Evolutionary conservation across 2,329 filamentous ascomycete species (phyloP), one percentile per base, ranked within the genome.

Genomic region (Fusarium multiceps): DNA sequence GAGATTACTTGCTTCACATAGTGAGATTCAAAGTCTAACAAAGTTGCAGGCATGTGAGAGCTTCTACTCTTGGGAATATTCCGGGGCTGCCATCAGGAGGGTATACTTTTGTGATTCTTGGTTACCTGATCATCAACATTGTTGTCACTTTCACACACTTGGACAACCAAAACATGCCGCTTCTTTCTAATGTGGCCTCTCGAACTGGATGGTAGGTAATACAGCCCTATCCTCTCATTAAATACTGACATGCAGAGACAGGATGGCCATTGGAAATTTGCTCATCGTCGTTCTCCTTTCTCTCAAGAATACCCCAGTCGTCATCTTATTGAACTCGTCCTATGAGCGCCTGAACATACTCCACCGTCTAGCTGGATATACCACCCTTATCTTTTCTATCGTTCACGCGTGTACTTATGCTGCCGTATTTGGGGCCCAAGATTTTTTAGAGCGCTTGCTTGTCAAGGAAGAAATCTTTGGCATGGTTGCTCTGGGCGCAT

Each of bases 261-360:
- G 82, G 82, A 74, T 83, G 60, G 74, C 78, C 2, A 68, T 82
- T 18, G 73, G 66, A 13, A 89, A 89, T 69, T 74, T 88, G 30
- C 77, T 80, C 14, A 77, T 90, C 18, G 80, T 87, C 14, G 79
- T 88, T 14, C 84, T 89, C 50, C 78, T 90, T 18, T 81, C 84
- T 2, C 78, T 89, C 43, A 89, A 88, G 70, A 88, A 89, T 72
- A 89, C 87, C 0, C 88, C 87, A 0, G 75, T 89, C 20, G 84
- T 84, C 0, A 82, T 83, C 62, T 68, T 90, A 13, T 85, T 84
- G 2, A 78, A 82, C 3, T 86, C 84, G 72, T 88, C 87, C 7
- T 87, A 90, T 73, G 87, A 89, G 63, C 82, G 85, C 21, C 82
- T 90, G 54, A 89, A 88, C 70, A 80, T 85, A 50, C 80, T 90